Evolutionary conservation across 1,284 basidiomycete species (phyloP).

Genomic region (Golubevia pallescens): DNA sequence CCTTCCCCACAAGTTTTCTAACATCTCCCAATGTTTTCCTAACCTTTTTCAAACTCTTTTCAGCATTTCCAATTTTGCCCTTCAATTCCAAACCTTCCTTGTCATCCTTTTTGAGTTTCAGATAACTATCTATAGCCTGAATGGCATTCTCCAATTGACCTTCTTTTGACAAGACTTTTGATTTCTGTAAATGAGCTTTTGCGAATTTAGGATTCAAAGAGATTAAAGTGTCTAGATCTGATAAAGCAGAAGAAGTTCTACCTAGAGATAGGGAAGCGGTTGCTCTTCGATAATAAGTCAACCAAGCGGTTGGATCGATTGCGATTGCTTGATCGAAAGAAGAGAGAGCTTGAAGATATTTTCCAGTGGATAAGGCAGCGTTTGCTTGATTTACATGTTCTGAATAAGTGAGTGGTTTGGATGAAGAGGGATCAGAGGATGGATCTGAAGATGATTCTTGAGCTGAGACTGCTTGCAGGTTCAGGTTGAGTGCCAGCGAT

Average conservation of each 20-base stretch:
- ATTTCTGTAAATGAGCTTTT: slow-evolving; percentile 53
- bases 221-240: slow-evolving; percentile 42
- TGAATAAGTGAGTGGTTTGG: slow-evolving; percentile 7
- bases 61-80: too few relatives aligned
- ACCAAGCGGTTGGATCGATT: slow-evolving; percentile 41
- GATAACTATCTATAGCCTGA: background rate
- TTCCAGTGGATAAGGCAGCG: slow-evolving; percentile 35
- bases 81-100: background rate
- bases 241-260: slow-evolving; percentile 43
- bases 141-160: slow-evolving; percentile 30
- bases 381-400: slow-evolving; percentile 41
- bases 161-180: slow-evolving; percentile 49
- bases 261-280: slow-evolving; percentile 59
- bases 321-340: slow-evolving; percentile 44
- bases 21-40: slow-evolving; percentile 9
- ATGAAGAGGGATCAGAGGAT: too few relatives aligned
- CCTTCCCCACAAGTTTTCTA: slow-evolving; percentile 2
- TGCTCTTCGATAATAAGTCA: slow-evolving; percentile 56
- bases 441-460: too few relatives aligned
- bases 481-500: background rate
- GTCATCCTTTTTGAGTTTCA: background rate
- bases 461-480: too few relatives aligned
- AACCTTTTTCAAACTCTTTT: slow-evolving; percentile 13
- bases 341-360: slow-evolving; percentile 42
- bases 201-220: slow-evolving; percentile 50